A percentile compares a stretch with the other conserved stretches of the same genome.
Conservation (phyloP, 2,329 filamentous ascomycete species). For the Beauveria sp. region DNA sequence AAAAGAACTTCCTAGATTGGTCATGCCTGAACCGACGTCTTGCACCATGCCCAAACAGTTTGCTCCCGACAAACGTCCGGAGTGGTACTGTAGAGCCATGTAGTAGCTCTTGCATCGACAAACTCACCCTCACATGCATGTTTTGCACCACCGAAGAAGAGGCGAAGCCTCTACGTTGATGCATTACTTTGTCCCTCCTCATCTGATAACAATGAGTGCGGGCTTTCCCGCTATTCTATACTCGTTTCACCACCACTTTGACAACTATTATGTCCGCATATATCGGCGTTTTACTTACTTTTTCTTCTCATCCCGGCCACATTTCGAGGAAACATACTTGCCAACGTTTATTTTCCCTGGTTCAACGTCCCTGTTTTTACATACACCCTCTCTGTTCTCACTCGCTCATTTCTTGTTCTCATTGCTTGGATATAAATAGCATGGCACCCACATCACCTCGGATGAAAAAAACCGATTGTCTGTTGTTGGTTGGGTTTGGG, state of each 20-base stretch:
- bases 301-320: background rate
- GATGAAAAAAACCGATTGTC: background rate
- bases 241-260: background rate
- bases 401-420: background rate
- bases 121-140: background rate
- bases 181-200: background rate
- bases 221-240: background rate
- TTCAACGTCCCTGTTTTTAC: background rate
- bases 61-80: background rate
- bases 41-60: constrained; percentile 3
- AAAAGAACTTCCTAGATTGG: background rate
- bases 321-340: background rate
- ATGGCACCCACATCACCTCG: background rate
- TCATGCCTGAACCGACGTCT: background rate
- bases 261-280: background rate
- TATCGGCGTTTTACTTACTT: constrained; percentile 1
- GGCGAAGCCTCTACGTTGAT: background rate
- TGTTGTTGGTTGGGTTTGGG: background rate
- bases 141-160: background rate
- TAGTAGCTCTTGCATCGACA: background rate
- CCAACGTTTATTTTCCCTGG: background rate
- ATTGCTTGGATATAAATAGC: constrained; percentile 4
- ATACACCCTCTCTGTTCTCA: background rate
- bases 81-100: background rate
- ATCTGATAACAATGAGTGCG: background rate